Evolutionary conservation across 768 basidiomycete species (phyloP), one percentile per base, ranked within the genome.

Genomic region (Suillus spraguei): DNA sequence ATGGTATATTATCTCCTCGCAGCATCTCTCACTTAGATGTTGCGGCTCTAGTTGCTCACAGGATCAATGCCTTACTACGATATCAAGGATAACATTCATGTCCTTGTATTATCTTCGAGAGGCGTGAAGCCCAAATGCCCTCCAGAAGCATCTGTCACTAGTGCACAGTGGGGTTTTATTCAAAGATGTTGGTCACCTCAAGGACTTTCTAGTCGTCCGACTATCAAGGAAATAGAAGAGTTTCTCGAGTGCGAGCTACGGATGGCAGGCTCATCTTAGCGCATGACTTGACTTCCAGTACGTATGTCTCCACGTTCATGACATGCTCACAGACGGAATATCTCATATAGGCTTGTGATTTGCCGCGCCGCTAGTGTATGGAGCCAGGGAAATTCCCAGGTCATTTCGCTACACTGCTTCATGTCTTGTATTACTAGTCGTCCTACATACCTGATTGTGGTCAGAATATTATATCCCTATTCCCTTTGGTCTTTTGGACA

Each of bases 21-120:
- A 20, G 33, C 11, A n/a, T 53, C 35, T n/a, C 11, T 20, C 33
- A 6, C 52, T 53, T 35, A 53, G 20, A 53, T n/a, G 7, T 10
- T 35, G 20, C 52, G 20, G n/a, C 20, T 49, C 7, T 2, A 64
- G 63, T 39, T 64, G 24, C 20, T 65, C 41, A 59, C 63, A 3
- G 59, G 63, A 35, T 38, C 28, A 17, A 44, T 65, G 14, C 63
- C 65, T 20, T 65, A 60, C 8, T 20, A 60, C 36, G 58, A 63
- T 24, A 47, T 47, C 46, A 41, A 42, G 22, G 17, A 49, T 20
- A 46, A 54, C 11, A 52, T 22, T 5, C 36, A 8, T 36, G 59
- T 65, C 28, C 17, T 53, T 22, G 20, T 47, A n/a, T 53, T 59
- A n/a, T 38, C 63, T 28, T n/a, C 46, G 24, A 41, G 10, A 39